Evolutionary conservation across 2,329 filamentous ascomycete species (phyloP), one percentile per base, ranked within the genome.

Genomic region (Cladosporium oxysporum): DNA sequence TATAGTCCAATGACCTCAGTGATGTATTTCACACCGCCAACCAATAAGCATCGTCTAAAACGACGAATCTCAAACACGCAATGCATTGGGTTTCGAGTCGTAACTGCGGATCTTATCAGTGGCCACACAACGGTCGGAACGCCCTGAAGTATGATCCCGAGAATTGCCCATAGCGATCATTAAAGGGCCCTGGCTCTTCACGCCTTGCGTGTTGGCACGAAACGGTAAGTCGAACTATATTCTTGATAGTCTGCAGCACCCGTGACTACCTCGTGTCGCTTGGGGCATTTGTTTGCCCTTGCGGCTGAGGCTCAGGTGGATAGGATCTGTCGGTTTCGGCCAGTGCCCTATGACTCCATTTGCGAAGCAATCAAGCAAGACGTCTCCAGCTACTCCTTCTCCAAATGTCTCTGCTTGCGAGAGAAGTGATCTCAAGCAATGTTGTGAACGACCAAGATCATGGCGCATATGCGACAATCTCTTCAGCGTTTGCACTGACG

Each of bases 381-480:
- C 37, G 5, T 8, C 18, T 5, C 18, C 37, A 44, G 37, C 37
- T n/a, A 44, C 6, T n/a, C 18, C 18, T n/a, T 18, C 37, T n/a
- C 18, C 18, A 44, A 44, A 58, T 58, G 53, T 35, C 21, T 35
- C 28, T 58, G 18, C 31, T 35, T 16, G 53, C 28, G 31, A 21
- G 53, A 37, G 53, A 58, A 33, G 31, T 58, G 29, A 31, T 58
- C 11, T 31, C 53, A 8, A 58, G 53, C 29, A 58, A 31, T 14
- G 31, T 58, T 23, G 53, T 58, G 16, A 58, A 58, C 29, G 29
- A 58, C 23, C 53, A 58, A 35, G 53, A 58, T 16, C 53, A 58
- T 10, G 53, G 53, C 7, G 53, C 31, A 12, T 18, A 37, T 23
- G 31, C 31, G 29, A 58, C 29, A 12, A 58, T 58, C 31, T 31